These are phyloP conservation scores for Syncephalastrum monosporum DNA, from an alignment of 371 early-diverging fungal species.

Conservation along the genomic window DNA sequence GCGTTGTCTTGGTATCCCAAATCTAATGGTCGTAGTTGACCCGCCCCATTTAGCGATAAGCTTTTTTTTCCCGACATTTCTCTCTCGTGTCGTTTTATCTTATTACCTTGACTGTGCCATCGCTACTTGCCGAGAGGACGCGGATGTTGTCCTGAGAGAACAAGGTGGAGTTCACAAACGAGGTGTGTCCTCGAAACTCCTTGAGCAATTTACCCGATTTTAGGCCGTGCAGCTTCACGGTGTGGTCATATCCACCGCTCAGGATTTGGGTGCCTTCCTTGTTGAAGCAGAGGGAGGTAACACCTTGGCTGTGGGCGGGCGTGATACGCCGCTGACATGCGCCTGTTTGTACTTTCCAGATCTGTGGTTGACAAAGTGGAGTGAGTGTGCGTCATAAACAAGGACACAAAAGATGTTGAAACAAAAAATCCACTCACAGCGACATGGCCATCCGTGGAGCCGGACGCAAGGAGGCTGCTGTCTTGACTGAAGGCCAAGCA, in stretches of 20 bases:
- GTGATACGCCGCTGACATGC: constrained; percentile 69
- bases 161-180: constrained; percentile 80
- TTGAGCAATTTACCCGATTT: constrained; percentile 87
- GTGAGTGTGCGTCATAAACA: neutral
- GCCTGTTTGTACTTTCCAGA: constrained; percentile 85
- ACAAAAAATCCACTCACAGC: constrained; percentile 45
- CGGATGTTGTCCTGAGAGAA: constrained; percentile 68
- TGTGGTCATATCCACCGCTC: constrained; percentile 82
- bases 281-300: constrained; percentile 78
- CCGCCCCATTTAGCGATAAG: neutral
- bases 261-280: constrained; percentile 79
- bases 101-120: constrained; percentile 83
- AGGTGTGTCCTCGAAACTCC: constrained; percentile 90
- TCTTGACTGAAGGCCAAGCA: constrained; percentile 75
- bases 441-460: constrained; percentile 85
- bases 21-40: constrained; percentile 39
- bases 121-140: constrained; percentile 80
- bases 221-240: constrained; percentile 82
- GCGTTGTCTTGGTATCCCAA: constrained; percentile 71
- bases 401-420: neutral
- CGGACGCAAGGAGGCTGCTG: constrained; percentile 81
- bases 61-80: neutral
- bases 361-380: constrained; percentile 15
- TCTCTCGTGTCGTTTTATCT: neutral
- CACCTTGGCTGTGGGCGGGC: constrained; percentile 86